Evolutionary conservation across 352 stramenopile species (phyloP), one percentile per base, ranked within the genome.

Genomic region (Phytophthora idaei): DNA sequence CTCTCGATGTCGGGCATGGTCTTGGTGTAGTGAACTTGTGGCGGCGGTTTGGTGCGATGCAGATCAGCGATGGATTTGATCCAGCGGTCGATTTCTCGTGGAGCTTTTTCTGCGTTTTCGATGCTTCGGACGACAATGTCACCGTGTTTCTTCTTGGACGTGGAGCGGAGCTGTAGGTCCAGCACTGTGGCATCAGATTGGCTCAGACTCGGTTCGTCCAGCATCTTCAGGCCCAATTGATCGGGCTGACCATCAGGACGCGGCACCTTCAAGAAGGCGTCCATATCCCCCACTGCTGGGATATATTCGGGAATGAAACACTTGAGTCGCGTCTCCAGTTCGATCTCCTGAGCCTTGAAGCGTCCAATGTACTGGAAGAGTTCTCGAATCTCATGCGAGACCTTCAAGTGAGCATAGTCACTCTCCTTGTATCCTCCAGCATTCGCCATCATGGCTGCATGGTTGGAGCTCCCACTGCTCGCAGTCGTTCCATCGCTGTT

Each of bases 271-370:
- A 99, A 73, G 73, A 99, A 98, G 8, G 95, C 82, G 68, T 99
- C 97, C 81, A 99, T 98, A 41, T 99, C 93, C 4, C 97, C 97
- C 6, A 99, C 87, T 0, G 97, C 92, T 7, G 97, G 97, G 45
- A 99, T 98, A 72, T 97, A 99, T 64, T 98, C 93, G 4, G 97
- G 97, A 36, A 99, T 92, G 71, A 99, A 99, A 66, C 93, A 98
- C 74, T 98, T 98, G 48, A 99, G 85, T 31, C 87, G 85, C 36
- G 96, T 98, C 67, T 98, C 92, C 37, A 99, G 78, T 54, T 98
- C 94, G 44, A 98, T 91, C 48, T 99, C 94, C 59, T 98, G 93
- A 2, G 95, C 87, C 69, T 98, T 98, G 78, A 98, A 99, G 21
- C 90, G 81, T 5, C 88, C 87, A 55, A 98, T 97, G 80, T 97